Conservation (phyloP, 352 stramenopile species). For the Globisporangium radiosum region DNA sequence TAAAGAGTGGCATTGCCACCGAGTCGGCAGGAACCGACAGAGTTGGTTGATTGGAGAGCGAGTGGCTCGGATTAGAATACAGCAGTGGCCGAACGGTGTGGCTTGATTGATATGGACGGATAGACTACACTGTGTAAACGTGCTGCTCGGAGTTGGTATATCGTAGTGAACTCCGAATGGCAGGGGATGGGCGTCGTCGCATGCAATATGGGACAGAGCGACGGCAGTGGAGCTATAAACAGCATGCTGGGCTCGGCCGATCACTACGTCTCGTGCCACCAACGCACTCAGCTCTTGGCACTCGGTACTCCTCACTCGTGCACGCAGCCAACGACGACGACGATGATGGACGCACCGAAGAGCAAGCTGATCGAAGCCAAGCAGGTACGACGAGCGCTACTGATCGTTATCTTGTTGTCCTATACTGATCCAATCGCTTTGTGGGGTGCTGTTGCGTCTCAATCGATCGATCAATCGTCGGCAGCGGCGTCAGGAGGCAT, state of each 20-base stretch:
- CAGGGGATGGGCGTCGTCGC: no score
- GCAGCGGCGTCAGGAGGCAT: conserved; percentile 68
- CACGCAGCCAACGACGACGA: not conserved
- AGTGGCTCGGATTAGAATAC: not conserved
- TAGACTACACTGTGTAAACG: no score
- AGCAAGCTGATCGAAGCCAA: conserved; percentile 76
- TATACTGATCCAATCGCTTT: no score
- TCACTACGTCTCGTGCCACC: not conserved
- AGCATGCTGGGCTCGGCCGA: not conserved
- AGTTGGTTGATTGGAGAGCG: not conserved
- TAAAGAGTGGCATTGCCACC: conserved; percentile 10
- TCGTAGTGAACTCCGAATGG: not conserved
- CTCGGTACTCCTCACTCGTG: not conserved
- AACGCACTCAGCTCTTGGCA: no score
- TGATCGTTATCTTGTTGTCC: not conserved
- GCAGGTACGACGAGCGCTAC: conserved; percentile 26
- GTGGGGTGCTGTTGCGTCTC: no score
- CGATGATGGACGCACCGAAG: conserved; percentile 44
- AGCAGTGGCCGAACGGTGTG: no score
- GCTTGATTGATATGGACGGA: no score
- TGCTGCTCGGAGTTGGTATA: not conserved
- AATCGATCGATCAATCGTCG: no score
- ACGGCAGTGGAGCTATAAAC: not conserved
- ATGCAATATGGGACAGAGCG: no score
- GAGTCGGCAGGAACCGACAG: not conserved